These are phyloP conservation scores for Cylindrotheca fusiformis DNA, from an alignment of 108 stramenopile species.

Conservation along the genomic window DNA sequence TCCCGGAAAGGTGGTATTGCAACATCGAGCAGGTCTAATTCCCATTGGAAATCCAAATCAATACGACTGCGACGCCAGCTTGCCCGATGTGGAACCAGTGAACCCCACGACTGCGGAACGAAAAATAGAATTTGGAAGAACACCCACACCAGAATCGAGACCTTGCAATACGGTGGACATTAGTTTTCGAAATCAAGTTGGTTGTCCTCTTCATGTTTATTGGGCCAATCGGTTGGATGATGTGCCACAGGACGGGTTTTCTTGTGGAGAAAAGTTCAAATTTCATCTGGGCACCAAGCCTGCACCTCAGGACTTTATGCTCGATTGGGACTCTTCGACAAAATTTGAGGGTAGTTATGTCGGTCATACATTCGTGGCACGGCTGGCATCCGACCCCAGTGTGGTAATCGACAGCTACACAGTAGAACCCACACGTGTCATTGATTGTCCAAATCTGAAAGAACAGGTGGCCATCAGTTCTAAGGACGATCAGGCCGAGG, in stretches of 20 bases:
- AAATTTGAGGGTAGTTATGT: slow-evolving; percentile 47
- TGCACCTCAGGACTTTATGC: slow-evolving; percentile 35
- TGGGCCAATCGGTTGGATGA: slow-evolving; percentile 23
- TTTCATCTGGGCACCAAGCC: slow-evolving; percentile 50
- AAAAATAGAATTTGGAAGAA: slow-evolving; percentile 14
- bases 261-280: slow-evolving; percentile 40
- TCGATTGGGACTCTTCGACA: slow-evolving; percentile 41
- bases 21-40: slow-evolving; percentile 45
- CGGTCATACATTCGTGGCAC: slow-evolving; percentile 46
- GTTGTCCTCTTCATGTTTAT: slow-evolving; percentile 45
- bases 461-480: slow-evolving; percentile 5
- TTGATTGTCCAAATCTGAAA: slow-evolving; percentile 41
- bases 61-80: slow-evolving; percentile 9
- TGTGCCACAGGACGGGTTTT: slow-evolving; percentile 23
- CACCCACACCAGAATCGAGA: background rate
- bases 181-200: slow-evolving; percentile 42
- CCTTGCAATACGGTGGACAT: slow-evolving; percentile 41
- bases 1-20: slow-evolving; percentile 32
- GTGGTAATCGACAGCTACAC: slow-evolving; percentile 35
- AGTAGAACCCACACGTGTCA: slow-evolving; percentile 31
- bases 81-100: slow-evolving; percentile 34
- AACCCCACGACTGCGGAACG: slow-evolving; percentile 18
- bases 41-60: slow-evolving; percentile 32
- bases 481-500: slow-evolving; percentile 10
- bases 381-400: slow-evolving; percentile 30